Conservation (phyloP, 768 basidiomycete genomes). For the Leucosporidium scottii region DNA sequence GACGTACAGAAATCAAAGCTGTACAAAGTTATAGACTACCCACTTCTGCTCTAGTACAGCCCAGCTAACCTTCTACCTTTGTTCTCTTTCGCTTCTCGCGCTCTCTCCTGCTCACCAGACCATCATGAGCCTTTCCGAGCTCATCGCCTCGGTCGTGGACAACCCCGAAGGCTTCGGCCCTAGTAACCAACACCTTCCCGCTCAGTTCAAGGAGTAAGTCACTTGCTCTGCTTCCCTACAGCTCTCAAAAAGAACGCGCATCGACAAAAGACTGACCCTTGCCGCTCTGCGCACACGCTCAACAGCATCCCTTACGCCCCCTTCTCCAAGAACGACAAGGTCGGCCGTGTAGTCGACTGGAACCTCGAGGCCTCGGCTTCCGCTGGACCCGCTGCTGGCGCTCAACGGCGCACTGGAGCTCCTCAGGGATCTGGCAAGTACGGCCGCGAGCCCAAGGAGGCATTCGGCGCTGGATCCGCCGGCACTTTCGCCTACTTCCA, state of each 20-base stretch:
- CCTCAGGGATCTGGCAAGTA: constrained; percentile 48
- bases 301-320: constrained; percentile 83
- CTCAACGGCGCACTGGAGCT: constrained; percentile 43
- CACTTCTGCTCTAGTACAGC: too few relatives aligned
- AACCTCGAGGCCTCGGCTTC: constrained; percentile 57
- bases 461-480: constrained; percentile 81
- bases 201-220: constrained; percentile 76
- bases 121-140: constrained; percentile 20
- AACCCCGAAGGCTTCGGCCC: constrained; percentile 49
- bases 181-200: constrained; percentile 72
- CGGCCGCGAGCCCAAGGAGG: constrained; percentile 64
- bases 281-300: neutral
- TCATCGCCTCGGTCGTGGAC: constrained; percentile 28
- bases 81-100: neutral
- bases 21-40: too few relatives aligned
- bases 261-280: neutral
- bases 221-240: neutral
- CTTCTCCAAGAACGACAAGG: constrained; percentile 97
- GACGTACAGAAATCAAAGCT: too few relatives aligned
- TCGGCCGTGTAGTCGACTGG: constrained; percentile 97
- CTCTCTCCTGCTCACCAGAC: too few relatives aligned
- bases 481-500: constrained; percentile 96
- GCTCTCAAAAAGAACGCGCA: neutral
- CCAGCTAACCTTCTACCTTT: neutral
- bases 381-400: constrained; percentile 53